These are phyloP conservation scores for Acanthamoeba quina DNA, from an alignment of 208 protist species.

Conservation along the genomic window DNA sequence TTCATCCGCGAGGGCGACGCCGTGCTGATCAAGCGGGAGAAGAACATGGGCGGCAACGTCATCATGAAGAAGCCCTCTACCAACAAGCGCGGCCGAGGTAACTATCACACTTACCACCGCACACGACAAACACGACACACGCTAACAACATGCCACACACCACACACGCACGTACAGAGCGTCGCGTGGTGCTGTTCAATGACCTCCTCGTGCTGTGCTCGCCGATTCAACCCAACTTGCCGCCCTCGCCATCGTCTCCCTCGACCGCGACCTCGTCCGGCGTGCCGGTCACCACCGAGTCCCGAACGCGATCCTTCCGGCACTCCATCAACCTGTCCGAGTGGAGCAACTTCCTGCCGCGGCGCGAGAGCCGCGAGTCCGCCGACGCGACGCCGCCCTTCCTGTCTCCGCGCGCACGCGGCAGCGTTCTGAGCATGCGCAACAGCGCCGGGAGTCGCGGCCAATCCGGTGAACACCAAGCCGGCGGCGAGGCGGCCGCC, in stretches of 20 bases:
- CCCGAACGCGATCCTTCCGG: slow-evolving; percentile 26
- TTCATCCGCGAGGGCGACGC: slow-evolving; percentile 47
- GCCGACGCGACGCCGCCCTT: slow-evolving; percentile 5
- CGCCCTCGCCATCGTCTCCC: neutral
- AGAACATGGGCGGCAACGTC: slow-evolving; percentile 65
- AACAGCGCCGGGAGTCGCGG: neutral
- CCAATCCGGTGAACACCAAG: neutral
- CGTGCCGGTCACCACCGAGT: neutral
- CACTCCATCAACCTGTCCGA: slow-evolving; percentile 64
- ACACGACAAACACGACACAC: neutral
- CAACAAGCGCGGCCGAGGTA: slow-evolving; percentile 25
- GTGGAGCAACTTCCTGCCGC: slow-evolving; percentile 43
- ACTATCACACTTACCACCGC: no score
- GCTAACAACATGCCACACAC: no score
- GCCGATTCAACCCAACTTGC: neutral
- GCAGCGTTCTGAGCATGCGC: neutral
- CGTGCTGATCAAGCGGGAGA: slow-evolving; percentile 18
- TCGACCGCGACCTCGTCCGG: neutral
- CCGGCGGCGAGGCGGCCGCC: neutral
- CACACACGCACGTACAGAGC: neutral
- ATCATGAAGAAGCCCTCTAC: slow-evolving; percentile 62
- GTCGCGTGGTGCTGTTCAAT: slow-evolving; percentile 41
- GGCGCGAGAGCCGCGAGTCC: slow-evolving; percentile 22
- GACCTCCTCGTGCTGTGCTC: slow-evolving; percentile 50
- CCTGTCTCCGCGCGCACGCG: neutral